Conservation (phyloP, 1,284 basidiomycete species). For the Phellinidium pouzarii region DNA sequence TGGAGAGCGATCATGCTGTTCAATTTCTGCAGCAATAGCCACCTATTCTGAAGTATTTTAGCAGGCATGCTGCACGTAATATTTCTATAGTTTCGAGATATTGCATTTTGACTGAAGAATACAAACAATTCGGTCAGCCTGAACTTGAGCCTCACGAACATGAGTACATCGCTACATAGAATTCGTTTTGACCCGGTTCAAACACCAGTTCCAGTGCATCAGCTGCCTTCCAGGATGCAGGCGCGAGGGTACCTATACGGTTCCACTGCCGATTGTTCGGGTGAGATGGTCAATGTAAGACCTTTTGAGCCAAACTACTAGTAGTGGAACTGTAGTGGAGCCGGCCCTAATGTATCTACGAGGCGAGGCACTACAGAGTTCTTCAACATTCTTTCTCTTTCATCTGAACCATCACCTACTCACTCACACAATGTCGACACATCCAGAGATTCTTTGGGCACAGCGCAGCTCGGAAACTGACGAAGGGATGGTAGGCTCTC, state of each 20-base stretch:
- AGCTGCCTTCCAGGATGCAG: too few species aligned
- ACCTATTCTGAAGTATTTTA: neutral
- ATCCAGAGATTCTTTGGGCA: constrained; percentile 89
- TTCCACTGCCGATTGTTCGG: too few species aligned
- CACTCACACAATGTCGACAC: constrained; percentile 39
- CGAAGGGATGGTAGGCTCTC: constrained; percentile 56
- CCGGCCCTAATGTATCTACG: constrained; percentile 14
- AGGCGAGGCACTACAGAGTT: constrained; percentile 7
- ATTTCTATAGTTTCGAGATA: neutral
- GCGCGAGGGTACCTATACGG: too few species aligned
- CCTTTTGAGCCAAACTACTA: too few species aligned
- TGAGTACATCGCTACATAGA: neutral
- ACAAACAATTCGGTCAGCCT: neutral
- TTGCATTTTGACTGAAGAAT: neutral
- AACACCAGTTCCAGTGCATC: too few species aligned
- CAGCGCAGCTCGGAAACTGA: constrained; percentile 71
- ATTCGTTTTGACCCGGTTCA: too few species aligned
- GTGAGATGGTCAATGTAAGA: too few species aligned
- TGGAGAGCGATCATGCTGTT: constrained; percentile 1
- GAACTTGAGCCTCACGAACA: neutral
- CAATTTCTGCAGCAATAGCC: neutral
- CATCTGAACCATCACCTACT: constrained; percentile 11
- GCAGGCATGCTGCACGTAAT: neutral
- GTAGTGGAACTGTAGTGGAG: too few species aligned
- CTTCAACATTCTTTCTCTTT: constrained; percentile 14